phyloP scores from a whole-genome alignment of 2,329 filamentous ascomycete genomes.

The Ophiostoma quercus region DNA sequence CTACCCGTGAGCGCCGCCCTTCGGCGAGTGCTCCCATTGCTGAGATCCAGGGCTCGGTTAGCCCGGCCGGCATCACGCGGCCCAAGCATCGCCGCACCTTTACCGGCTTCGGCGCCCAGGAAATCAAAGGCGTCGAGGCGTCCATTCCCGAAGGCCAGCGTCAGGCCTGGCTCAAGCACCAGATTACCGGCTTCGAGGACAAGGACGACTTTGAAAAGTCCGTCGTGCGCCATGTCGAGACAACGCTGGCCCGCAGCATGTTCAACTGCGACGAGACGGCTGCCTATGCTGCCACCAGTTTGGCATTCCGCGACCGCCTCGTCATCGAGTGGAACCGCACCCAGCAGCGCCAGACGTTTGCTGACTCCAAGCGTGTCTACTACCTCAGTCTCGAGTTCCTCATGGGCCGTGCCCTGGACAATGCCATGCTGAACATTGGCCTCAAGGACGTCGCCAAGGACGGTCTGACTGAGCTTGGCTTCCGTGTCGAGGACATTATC shows the following conservation, averaged over 20 bases:
- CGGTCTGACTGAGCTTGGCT: conserved; percentile 82
- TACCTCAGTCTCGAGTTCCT: conserved; percentile 96
- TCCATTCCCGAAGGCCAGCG: conserved; percentile 85
- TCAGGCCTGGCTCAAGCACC: conserved; percentile 65
- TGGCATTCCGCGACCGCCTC: conserved; percentile 88
- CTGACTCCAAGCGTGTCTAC: conserved; percentile 89
- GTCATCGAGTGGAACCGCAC: conserved; percentile 97
- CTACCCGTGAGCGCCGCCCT: conserved; percentile 68
- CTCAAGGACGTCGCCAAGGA: conserved; percentile 80
- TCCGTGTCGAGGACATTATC: conserved; percentile 94
- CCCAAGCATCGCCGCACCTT: conserved; percentile 98
- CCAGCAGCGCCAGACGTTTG: conserved; percentile 88
- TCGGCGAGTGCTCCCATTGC: conserved; percentile 78
- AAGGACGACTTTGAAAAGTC: conserved; percentile 84
- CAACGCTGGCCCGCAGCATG: conserved; percentile 87
- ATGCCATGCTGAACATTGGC: conserved; percentile 95
- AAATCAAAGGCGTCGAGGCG: conserved; percentile 90
- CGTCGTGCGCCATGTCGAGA: conserved; percentile 91
- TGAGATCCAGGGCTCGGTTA: conserved; percentile 78
- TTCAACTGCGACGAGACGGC: conserved; percentile 98
- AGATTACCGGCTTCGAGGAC: conserved; percentile 63
- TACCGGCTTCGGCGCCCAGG: conserved; percentile 82
- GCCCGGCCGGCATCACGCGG: conserved; percentile 75
- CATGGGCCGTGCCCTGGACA: conserved; percentile 94
- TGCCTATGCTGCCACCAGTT: conserved; percentile 81